A percentile compares a stretch with the other conserved stretches of the same genome.
Evolutionary conservation across 306 rosid species (phyloP).

Genomic region (Cucumis hystrix): DNA sequence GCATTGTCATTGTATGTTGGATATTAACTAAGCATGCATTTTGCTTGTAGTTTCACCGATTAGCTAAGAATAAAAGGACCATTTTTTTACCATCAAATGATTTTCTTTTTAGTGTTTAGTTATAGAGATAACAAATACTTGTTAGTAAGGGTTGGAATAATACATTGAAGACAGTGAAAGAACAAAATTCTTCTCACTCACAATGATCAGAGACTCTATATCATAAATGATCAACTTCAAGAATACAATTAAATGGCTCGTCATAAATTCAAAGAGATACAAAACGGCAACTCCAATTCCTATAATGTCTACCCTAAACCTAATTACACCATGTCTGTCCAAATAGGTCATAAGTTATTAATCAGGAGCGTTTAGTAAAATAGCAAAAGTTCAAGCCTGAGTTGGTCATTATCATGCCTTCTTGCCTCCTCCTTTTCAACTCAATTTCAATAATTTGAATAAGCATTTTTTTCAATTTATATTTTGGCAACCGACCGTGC

Average conservation of each 20-base stretch:
- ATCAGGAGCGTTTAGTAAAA: too few species aligned
- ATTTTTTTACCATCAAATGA: not conserved
- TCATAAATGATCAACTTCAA: not conserved
- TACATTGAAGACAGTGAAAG: not conserved
- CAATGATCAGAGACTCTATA: not conserved
- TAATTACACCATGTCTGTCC: not conserved
- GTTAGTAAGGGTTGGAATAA: not conserved
- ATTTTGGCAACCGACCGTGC: too few species aligned
- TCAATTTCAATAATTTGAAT: too few species aligned
- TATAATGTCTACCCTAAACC: not conserved
- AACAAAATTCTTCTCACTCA: not conserved
- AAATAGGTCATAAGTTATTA: too few species aligned
- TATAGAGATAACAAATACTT: not conserved
- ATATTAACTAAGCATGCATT: not conserved
- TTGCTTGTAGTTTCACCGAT: not conserved
- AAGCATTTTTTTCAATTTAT: too few species aligned
- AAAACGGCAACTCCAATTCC: not conserved
- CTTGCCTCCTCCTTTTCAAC: too few species aligned
- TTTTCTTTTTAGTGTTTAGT: not conserved
- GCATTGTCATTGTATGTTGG: not conserved
- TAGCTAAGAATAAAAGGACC: not conserved
- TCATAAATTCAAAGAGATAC: not conserved
- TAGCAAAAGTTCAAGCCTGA: too few species aligned
- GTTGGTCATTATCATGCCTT: too few species aligned
- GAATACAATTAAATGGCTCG: slow-evolving; percentile 5